phyloP scores from a whole-genome alignment of 2,329 filamentous ascomycete genomes.

The Cephalotrichum gorgonifer region DNA sequence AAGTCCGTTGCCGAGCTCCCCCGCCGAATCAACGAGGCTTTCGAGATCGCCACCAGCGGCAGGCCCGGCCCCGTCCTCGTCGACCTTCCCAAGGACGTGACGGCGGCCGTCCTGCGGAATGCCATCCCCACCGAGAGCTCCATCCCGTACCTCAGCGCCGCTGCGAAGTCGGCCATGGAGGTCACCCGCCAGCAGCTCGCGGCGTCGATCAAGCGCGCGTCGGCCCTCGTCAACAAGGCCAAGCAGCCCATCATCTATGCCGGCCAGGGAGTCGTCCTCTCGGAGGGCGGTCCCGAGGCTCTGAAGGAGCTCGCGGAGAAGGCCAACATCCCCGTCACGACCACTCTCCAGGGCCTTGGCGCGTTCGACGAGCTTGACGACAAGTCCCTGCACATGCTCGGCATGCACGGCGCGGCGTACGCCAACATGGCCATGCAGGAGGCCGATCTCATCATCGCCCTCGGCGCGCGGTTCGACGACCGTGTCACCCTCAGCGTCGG shows the following conservation, averaged over 20 bases:
- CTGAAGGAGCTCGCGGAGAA: slow-evolving; percentile 85
- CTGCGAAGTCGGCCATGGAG: slow-evolving; percentile 70
- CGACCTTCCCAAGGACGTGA: slow-evolving; percentile 94
- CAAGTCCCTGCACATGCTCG: slow-evolving; percentile 95
- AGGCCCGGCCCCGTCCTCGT: slow-evolving; percentile 91
- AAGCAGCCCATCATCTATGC: slow-evolving; percentile 96
- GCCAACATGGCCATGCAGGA: slow-evolving; percentile 98
- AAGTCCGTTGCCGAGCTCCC: slow-evolving; percentile 91
- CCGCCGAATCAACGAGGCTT: slow-evolving; percentile 90
- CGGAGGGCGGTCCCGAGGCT: slow-evolving; percentile 66
- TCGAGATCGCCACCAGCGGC: slow-evolving; percentile 92
- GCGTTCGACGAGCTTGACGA: slow-evolving; percentile 87
- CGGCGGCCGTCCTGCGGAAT: slow-evolving; percentile 68
- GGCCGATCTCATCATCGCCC: slow-evolving; percentile 87
- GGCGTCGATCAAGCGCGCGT: slow-evolving; percentile 64
- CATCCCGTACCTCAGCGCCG: slow-evolving; percentile 73
- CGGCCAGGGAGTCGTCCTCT: slow-evolving; percentile 77
- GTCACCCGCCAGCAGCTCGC: slow-evolving; percentile 62
- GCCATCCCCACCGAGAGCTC: slow-evolving; percentile 70
- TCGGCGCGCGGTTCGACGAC: slow-evolving; percentile 92
- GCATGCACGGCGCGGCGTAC: slow-evolving; percentile 95
- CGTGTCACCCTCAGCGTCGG: slow-evolving; percentile 74
- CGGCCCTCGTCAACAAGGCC: slow-evolving; percentile 71
- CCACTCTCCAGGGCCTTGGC: slow-evolving; percentile 87
- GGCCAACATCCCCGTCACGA: slow-evolving; percentile 85